These are phyloP conservation scores for Neurospora discreta DNA, from an alignment of 495 filamentous ascomycete species.

Conservation along the genomic window DNA sequence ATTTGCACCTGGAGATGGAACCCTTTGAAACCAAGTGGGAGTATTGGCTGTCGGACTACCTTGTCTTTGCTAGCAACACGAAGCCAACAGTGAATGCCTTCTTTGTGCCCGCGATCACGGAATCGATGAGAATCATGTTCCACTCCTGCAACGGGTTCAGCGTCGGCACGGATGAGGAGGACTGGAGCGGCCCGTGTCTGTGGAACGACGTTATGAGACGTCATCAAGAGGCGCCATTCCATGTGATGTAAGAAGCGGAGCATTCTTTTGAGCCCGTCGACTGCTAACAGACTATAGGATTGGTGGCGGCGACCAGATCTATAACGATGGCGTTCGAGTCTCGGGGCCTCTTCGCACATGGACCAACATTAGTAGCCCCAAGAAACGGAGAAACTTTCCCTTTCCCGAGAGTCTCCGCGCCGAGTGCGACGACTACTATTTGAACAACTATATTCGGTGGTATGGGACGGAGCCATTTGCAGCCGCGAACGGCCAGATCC, in stretches of 20 bases:
- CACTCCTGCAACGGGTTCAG: constrained; percentile 96
- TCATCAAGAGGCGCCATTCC: constrained; percentile 63
- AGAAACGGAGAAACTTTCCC: constrained; percentile 64
- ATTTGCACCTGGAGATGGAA: constrained; percentile 47
- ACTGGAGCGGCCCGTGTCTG: constrained; percentile 68
- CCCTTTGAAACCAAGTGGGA: constrained; percentile 45
- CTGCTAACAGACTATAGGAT: constrained; percentile 34
- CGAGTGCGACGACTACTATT: constrained; percentile 82
- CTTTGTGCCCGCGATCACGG: constrained; percentile 60
- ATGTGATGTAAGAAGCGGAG: constrained; percentile 51
- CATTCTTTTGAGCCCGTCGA: background rate
- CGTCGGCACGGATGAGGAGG: constrained; percentile 79
- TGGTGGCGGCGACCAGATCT: constrained; percentile 91
- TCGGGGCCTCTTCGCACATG: constrained; percentile 66
- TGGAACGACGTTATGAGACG: constrained; percentile 85
- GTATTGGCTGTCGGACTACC: constrained; percentile 39
- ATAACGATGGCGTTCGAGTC: constrained; percentile 83
- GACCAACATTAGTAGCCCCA: constrained; percentile 73
- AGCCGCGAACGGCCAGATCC: constrained; percentile 72
- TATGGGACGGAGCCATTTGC: constrained; percentile 78
- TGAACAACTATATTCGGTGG: constrained; percentile 82
- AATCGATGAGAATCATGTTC: constrained; percentile 94
- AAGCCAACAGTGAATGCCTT: constrained; percentile 47
- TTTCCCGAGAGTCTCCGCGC: constrained; percentile 64
- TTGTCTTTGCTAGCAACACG: constrained; percentile 33